A percentile compares a stretch with the other conserved stretches of the same genome.
Conservation (phyloP, 1,139 yeast genomes). For the Candida frijolesensis region DNA sequence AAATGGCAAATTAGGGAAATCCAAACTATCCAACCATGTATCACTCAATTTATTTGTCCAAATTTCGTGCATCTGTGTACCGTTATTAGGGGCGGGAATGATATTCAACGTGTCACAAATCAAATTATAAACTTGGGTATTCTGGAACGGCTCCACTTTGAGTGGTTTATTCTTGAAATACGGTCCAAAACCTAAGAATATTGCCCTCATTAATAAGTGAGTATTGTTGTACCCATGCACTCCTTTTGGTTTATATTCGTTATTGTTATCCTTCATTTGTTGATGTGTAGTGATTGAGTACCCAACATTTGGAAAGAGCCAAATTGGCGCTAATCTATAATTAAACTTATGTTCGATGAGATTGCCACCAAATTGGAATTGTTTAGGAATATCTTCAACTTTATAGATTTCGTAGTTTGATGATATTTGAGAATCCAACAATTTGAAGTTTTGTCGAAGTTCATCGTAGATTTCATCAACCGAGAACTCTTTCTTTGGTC, state of each 20-base stretch:
- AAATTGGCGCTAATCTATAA: constrained; percentile 76
- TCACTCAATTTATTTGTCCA: constrained; percentile 36
- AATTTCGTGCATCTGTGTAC: constrained; percentile 37
- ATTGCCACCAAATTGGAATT: constrained; percentile 68
- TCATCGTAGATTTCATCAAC: constrained; percentile 23
- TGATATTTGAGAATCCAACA: constrained; percentile 19
- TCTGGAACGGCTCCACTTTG: constrained; percentile 65
- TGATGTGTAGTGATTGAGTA: constrained; percentile 70
- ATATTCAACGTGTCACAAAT: constrained; percentile 69
- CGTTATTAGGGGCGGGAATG: constrained; percentile 62
- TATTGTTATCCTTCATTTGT: constrained; percentile 51
- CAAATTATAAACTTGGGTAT: constrained; percentile 72
- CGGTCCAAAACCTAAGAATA: constrained; percentile 83
- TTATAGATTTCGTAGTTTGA: constrained; percentile 45
- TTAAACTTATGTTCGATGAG: constrained; percentile 42
- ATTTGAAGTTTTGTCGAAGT: constrained; percentile 23
- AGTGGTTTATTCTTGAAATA: constrained; percentile 47
- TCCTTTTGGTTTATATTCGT: constrained; percentile 66
- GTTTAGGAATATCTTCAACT: constrained; percentile 61
- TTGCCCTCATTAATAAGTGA: constrained; percentile 78
- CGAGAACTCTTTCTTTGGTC: constrained; percentile 49
- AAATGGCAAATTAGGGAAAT: constrained; percentile 63
- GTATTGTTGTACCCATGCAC: constrained; percentile 84
- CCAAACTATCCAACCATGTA: constrained; percentile 56
- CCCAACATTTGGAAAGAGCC: constrained; percentile 84